Conservation (phyloP, 2,329 filamentous ascomycete species). For the Lasiodiplodia hormozganensis region DNA sequence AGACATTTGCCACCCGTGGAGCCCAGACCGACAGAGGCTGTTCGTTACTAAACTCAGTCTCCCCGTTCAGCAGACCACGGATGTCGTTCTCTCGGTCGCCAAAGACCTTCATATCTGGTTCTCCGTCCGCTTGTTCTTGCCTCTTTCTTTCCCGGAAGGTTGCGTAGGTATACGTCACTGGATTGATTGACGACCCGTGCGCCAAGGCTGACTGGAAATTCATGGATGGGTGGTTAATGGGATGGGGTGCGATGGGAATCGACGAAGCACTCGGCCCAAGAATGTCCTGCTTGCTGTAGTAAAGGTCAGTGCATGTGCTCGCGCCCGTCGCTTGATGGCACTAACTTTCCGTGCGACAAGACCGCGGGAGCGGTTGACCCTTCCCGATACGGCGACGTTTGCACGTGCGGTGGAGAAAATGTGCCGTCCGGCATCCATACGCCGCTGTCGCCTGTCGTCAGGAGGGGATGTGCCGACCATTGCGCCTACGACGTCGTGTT, state of each 20-base stretch:
- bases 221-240: conserved; percentile 22
- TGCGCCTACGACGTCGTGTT: conserved; percentile 19
- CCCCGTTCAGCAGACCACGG: conserved; percentile 13
- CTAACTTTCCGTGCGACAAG: conserved; percentile 24
- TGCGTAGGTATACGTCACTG: conserved; percentile 23
- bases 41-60: conserved; percentile 21
- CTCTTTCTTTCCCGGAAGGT: conserved; percentile 27
- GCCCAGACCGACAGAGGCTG: conserved; percentile 26
- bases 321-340: neutral
- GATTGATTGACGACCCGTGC: conserved; percentile 18
- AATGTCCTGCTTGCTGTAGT: conserved; percentile 14
- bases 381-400: conserved; percentile 21
- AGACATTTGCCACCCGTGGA: conserved; percentile 21
- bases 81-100: conserved; percentile 19
- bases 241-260: conserved; percentile 2
- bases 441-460: conserved; percentile 24
- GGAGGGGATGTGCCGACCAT: conserved; percentile 27
- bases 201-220: conserved; percentile 6
- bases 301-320: conserved; percentile 6
- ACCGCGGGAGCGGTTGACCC: conserved; percentile 24
- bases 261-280: conserved; percentile 12
- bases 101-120: conserved; percentile 18
- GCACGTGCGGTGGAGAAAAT: conserved; percentile 24
- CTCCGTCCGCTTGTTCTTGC: conserved; percentile 18
- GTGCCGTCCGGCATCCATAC: conserved; percentile 27